These are phyloP conservation scores for Podospora australis DNA, from an alignment of 495 filamentous ascomycete genomes.

Conservation along the genomic window DNA sequence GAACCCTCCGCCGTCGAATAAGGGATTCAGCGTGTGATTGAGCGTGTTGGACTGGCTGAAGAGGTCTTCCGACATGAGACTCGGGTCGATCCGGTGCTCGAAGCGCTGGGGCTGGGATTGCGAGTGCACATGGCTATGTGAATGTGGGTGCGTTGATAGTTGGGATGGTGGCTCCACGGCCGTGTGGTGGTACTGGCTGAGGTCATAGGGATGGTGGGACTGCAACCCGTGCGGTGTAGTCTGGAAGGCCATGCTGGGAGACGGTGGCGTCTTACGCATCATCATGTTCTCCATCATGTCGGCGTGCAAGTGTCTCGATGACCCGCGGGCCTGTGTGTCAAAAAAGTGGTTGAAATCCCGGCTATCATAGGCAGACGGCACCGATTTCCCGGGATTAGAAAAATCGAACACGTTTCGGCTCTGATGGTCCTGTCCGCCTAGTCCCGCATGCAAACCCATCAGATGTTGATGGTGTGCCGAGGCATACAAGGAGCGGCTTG, in stretches of 20 bases:
- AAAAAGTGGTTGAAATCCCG: slow-evolving; percentile 53
- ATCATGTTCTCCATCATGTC: slow-evolving; percentile 47
- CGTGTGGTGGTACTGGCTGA: slow-evolving; percentile 15
- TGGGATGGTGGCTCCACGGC: slow-evolving; percentile 6
- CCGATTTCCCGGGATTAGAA: slow-evolving; percentile 54
- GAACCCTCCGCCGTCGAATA: slow-evolving; percentile 1
- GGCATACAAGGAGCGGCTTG: slow-evolving; percentile 25
- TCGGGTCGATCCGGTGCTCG: slow-evolving; percentile 27
- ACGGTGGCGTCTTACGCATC: slow-evolving; percentile 41
- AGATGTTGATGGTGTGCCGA: slow-evolving; percentile 19
- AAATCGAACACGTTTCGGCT: slow-evolving; percentile 55
- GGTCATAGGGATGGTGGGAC: slow-evolving; percentile 18
- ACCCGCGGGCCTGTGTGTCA: too few species aligned
- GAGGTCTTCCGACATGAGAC: slow-evolving; percentile 14
- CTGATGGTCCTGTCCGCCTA: slow-evolving; percentile 29
- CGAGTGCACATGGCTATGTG: slow-evolving; percentile 15
- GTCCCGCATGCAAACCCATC: slow-evolving; percentile 21
- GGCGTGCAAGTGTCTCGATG: slow-evolving; percentile 27
- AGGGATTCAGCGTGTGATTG: slow-evolving; percentile 9
- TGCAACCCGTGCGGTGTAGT: slow-evolving; percentile 4
- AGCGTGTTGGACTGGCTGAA: slow-evolving; percentile 8
- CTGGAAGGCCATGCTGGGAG: slow-evolving; percentile 31
- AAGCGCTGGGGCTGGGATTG: slow-evolving; percentile 9
- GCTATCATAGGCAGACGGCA: slow-evolving; percentile 50
- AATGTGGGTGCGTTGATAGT: slow-evolving; percentile 5